phyloP scores from a whole-genome alignment of 1,284 basidiomycete genomes.

The Puccinia novopanici region DNA sequence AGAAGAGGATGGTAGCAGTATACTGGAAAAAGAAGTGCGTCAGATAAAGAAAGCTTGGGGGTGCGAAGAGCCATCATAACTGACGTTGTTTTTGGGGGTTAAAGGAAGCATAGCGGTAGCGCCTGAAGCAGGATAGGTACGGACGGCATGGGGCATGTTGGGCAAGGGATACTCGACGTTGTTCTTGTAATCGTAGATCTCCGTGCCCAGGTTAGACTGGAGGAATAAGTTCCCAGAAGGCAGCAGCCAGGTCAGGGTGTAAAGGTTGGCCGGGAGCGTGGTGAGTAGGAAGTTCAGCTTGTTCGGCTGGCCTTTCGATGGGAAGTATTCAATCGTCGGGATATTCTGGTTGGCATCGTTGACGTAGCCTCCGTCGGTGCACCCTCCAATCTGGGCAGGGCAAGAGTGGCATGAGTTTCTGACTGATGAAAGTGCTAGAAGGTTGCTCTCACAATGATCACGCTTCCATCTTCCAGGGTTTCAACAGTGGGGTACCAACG shows the following conservation, averaged over 20 bases:
- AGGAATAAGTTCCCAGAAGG: slow-evolving; percentile 50
- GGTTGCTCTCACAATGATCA: slow-evolving; percentile 39
- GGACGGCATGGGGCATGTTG: slow-evolving; percentile 58
- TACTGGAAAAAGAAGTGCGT: slow-evolving; percentile 60
- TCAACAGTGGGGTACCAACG: slow-evolving; percentile 48
- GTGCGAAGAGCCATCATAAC: background rate
- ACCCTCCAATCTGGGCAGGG: slow-evolving; percentile 42
- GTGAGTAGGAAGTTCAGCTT: slow-evolving; percentile 32
- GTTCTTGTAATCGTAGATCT: slow-evolving; percentile 50
- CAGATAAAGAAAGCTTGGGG: background rate
- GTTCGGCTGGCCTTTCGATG: slow-evolving; percentile 34
- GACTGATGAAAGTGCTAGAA: background rate
- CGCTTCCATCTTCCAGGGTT: slow-evolving; percentile 48
- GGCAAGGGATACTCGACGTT: slow-evolving; percentile 52
- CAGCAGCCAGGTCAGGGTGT: slow-evolving; percentile 45
- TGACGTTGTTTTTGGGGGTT: slow-evolving; percentile 75
- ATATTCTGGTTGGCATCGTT: slow-evolving; percentile 50
- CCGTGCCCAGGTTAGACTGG: slow-evolving; percentile 42
- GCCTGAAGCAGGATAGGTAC: slow-evolving; percentile 87
- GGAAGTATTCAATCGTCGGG: slow-evolving; percentile 44
- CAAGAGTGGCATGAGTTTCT: background rate
- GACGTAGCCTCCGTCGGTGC: slow-evolving; percentile 50
- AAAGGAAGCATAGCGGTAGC: slow-evolving; percentile 87
- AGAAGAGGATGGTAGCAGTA: slow-evolving; percentile 80
- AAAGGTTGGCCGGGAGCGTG: slow-evolving; percentile 39